These are phyloP conservation scores for Pseudogymnoascus sp. DNA, from an alignment of 2,329 filamentous ascomycete species.

Conservation along the genomic window DNA sequence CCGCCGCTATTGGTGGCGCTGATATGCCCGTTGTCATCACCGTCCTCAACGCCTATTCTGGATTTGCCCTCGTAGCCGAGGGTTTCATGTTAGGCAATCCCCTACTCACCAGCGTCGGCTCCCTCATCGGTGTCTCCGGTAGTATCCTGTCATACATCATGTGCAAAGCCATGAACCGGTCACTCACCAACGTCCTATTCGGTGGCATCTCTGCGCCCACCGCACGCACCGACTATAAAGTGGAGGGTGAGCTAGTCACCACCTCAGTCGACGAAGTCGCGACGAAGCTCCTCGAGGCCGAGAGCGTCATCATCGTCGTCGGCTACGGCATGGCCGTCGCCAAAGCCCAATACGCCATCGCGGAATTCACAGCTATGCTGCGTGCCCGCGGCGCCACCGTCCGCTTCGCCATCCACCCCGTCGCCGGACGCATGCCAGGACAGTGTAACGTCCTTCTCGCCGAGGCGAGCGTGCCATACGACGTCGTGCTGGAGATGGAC, in stretches of 20 bases:
- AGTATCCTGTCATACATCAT: constrained; percentile 82
- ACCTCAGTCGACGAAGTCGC: constrained; percentile 74
- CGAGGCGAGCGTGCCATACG: constrained; percentile 81
- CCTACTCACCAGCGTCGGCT: constrained; percentile 74
- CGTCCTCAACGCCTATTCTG: constrained; percentile 82
- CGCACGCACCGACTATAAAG: constrained; percentile 57
- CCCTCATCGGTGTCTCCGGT: constrained; percentile 79
- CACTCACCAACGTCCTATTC: constrained; percentile 81
- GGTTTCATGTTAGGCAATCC: constrained; percentile 88
- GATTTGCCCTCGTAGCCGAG: constrained; percentile 82
- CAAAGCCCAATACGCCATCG: constrained; percentile 85
- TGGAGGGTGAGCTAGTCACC: constrained; percentile 71
- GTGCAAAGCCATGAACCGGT: constrained; percentile 88
- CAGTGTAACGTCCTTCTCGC: constrained; percentile 88
- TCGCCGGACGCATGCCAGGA: constrained; percentile 85
- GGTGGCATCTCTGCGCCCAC: constrained; percentile 62
- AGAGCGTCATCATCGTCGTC: constrained; percentile 78
- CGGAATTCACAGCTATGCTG: constrained; percentile 67
- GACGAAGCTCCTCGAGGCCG: constrained; percentile 64
- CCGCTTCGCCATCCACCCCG: constrained; percentile 82
- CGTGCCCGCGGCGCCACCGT: constrained; percentile 72
- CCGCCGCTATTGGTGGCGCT: constrained; percentile 80
- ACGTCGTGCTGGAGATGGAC: constrained; percentile 87
- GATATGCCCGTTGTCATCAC: constrained; percentile 93
- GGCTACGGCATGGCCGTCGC: constrained; percentile 93